These are phyloP conservation scores for Phyllostachys edulis DNA, from an alignment of 176 grass and related monocot genomes.

Conservation along the genomic window DNA sequence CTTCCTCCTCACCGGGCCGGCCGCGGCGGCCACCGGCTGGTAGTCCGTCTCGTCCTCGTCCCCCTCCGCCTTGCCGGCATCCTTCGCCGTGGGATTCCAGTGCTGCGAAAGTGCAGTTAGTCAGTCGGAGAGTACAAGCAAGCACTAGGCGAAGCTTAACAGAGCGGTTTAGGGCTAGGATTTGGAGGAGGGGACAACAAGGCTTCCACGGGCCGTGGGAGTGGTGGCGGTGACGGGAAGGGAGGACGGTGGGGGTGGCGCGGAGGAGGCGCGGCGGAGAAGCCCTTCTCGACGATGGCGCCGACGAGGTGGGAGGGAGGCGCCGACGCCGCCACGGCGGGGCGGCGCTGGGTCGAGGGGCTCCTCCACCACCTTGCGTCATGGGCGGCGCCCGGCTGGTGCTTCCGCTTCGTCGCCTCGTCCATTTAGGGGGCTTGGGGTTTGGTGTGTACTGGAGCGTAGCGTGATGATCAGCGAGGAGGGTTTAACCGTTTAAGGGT, in stretches of 20 bases:
- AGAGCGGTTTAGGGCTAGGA: constrained; percentile 15
- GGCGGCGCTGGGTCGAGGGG: neutral
- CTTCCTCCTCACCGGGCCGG: constrained; percentile 63
- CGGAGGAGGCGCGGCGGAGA: constrained; percentile 48
- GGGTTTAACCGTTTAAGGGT: constrained; percentile 22
- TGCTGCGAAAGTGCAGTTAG: constrained; percentile 39
- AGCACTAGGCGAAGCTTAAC: neutral
- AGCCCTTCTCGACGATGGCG: constrained; percentile 91
- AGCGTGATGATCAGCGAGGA: neutral
- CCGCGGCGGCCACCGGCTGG: neutral
- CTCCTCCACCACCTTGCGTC: constrained; percentile 45
- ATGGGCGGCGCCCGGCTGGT: constrained; percentile 26
- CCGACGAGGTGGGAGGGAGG: constrained; percentile 58
- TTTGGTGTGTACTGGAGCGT: neutral
- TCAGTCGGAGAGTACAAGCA: constrained; percentile 12
- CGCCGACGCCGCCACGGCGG: constrained; percentile 17
- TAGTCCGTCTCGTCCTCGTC: constrained; percentile 53
- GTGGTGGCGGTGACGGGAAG: constrained; percentile 90
- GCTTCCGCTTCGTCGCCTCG: constrained; percentile 28
- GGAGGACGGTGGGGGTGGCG: constrained; percentile 64
- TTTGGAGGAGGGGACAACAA: neutral
- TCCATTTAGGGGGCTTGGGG: constrained; percentile 8
- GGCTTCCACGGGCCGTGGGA: constrained; percentile 80
- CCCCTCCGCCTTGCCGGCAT: neutral
- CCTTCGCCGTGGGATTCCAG: constrained; percentile 42